phyloP scores from a whole-genome alignment of 305 asterid species.

The Solanum hybrid region DNA sequence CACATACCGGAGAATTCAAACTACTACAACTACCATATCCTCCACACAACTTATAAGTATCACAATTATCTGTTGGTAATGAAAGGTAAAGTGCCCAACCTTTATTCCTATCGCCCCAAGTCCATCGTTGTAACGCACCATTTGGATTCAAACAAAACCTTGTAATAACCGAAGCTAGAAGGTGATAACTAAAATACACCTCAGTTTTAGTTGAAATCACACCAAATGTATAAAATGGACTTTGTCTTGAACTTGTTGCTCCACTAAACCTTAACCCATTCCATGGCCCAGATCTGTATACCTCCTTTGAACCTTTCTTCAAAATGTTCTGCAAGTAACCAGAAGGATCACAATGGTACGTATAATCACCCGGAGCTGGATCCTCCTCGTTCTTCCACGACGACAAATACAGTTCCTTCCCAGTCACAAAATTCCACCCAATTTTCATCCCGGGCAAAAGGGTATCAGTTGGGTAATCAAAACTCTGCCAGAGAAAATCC shows the following conservation, averaged over 20 bases:
- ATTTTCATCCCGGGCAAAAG: constrained; percentile 15
- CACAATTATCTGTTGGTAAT: constrained; percentile 20
- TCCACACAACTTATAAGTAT: constrained; percentile 12
- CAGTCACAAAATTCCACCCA: constrained; percentile 10
- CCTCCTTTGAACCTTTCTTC: constrained; percentile 2
- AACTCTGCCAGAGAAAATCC: constrained; percentile 19
- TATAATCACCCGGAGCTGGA: constrained; percentile 21
- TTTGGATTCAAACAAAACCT: constrained; percentile 6
- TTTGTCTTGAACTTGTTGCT: neutral
- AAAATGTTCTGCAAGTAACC: constrained; percentile 14
- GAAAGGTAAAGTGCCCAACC: constrained; percentile 7
- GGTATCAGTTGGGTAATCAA: constrained; percentile 18
- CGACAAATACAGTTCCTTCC: neutral
- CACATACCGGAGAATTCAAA: constrained; percentile 7
- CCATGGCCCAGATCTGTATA: constrained; percentile 15
- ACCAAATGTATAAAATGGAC: neutral
- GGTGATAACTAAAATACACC: constrained; percentile 5
- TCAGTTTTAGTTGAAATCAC: neutral
- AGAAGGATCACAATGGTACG: constrained; percentile 4
- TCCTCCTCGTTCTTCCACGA: constrained; percentile 20
- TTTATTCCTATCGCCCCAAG: constrained; percentile 14
- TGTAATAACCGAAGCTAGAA: neutral
- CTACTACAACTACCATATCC: constrained; percentile 13
- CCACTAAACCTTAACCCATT: constrained; percentile 17
- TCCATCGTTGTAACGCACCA: constrained; percentile 15